Evolutionary conservation across 495 filamentous ascomycete genomes (phyloP).

Genomic region (Tuber borchii): DNA sequence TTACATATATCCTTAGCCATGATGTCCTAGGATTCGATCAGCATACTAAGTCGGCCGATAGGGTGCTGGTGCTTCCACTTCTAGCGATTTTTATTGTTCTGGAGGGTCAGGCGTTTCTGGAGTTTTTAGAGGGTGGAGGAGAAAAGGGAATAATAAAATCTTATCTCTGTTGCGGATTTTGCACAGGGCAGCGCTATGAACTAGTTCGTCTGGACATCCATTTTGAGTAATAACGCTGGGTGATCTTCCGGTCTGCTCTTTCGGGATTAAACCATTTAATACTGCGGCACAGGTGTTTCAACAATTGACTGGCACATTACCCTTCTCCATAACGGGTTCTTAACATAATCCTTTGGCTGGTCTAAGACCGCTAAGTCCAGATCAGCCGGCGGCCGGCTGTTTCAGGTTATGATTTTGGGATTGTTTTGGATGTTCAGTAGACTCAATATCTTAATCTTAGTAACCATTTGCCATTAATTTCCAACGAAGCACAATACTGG

Average conservation of each 20-base stretch:
- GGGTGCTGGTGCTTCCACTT: not conserved
- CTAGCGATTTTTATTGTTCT: not conserved
- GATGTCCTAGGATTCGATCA: conserved; percentile 45
- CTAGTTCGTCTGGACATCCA: not conserved
- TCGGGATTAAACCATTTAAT: not conserved
- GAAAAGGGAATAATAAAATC: not conserved
- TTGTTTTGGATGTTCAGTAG: no score
- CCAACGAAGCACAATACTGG: no score
- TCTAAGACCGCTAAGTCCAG: no score
- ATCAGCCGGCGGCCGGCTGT: no score
- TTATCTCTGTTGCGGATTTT: not conserved
- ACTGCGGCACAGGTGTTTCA: not conserved
- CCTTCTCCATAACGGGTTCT: not conserved
- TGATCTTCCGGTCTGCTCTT: not conserved
- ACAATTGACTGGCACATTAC: not conserved
- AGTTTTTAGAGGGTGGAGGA: not conserved
- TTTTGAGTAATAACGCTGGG: not conserved
- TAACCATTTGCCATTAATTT: no score
- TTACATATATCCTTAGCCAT: conserved; percentile 78
- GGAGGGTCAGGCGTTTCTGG: not conserved
- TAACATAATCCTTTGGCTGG: not conserved
- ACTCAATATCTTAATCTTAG: no score
- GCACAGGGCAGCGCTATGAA: not conserved
- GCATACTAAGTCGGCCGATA: conserved; percentile 8
- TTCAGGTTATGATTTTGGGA: no score